Percentiles rank a stretch among this genome's conserved stretches.
phyloP scores from a whole-genome alignment of 768 basidiomycete species.

The Suillus alpinus region DNA sequence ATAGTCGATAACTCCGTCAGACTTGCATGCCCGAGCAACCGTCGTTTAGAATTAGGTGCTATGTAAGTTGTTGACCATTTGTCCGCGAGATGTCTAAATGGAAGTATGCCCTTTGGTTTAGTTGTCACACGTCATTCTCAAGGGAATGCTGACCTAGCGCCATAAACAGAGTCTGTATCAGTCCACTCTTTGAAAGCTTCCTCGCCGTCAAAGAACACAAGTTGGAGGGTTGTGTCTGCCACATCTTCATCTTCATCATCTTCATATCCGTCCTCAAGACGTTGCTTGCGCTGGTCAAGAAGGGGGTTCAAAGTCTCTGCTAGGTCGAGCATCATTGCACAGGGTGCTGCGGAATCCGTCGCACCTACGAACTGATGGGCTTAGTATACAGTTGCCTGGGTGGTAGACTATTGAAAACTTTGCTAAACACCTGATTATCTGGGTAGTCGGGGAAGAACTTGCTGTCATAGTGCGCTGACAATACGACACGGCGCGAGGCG shows the following conservation, averaged over 20 bases:
- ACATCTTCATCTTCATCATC: conserved; percentile 64
- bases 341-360: conserved; percentile 94
- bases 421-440: conserved; percentile 61
- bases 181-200: conserved; percentile 95
- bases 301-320: conserved; percentile 80
- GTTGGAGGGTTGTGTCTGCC: conserved; percentile 81
- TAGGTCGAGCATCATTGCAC: conserved; percentile 90
- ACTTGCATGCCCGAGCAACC: conserved; percentile 49
- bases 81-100: conserved; percentile 76
- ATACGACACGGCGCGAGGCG: conserved; percentile 74
- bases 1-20: conserved; percentile 70
- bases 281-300: conserved; percentile 55
- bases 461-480: conserved; percentile 94
- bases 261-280: conserved; percentile 52
- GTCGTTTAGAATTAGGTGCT: conserved; percentile 56
- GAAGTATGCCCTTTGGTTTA: neutral
- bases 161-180: conserved; percentile 86
- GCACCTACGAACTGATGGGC: conserved; percentile 84
- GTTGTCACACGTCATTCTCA: conserved; percentile 1
- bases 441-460: conserved; percentile 78
- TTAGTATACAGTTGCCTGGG: neutral
- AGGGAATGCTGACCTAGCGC: conserved; percentile 65
- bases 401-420: neutral
- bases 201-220: conserved; percentile 97
- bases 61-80: conserved; percentile 77